Conservation (phyloP, 2,329 filamentous ascomycete species). For the Aphanocladium album region DNA sequence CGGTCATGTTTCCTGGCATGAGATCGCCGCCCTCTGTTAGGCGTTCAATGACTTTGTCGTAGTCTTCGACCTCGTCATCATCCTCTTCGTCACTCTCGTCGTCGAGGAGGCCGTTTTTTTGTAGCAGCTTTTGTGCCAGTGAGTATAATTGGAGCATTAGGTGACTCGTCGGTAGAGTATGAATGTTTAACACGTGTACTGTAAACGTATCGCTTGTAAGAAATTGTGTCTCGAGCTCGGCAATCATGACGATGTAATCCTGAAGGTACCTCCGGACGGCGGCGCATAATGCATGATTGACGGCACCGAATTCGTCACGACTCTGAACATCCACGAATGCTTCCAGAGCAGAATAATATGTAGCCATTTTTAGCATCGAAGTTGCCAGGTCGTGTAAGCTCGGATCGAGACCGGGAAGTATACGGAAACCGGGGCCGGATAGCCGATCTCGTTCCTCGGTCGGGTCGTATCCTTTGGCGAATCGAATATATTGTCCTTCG, state of each 20-base stretch:
- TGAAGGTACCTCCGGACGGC: conserved; percentile 86
- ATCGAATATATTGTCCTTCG: conserved; percentile 95
- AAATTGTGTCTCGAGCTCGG: conserved; percentile 89
- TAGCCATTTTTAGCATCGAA: conserved; percentile 91
- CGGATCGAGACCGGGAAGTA: conserved; percentile 80
- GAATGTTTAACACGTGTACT: conserved; percentile 85
- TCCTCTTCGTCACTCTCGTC: conserved; percentile 68
- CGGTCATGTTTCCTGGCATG: conserved; percentile 69
- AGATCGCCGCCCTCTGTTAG: conserved; percentile 82
- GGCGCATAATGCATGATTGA: conserved; percentile 95
- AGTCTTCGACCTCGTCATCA: conserved; percentile 72
- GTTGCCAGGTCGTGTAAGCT: conserved; percentile 81
- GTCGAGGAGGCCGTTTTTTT: conserved; percentile 81
- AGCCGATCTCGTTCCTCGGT: conserved; percentile 80
- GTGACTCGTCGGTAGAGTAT: conserved; percentile 83
- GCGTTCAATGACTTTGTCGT: conserved; percentile 89
- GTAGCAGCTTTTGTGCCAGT: conserved; percentile 80
- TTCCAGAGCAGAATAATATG: conserved; percentile 86
- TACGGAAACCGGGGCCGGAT: conserved; percentile 73
- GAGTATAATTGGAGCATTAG: conserved; percentile 89
- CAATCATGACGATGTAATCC: conserved; percentile 88
- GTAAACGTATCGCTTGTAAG: conserved; percentile 87
- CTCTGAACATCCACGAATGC: conserved; percentile 94
- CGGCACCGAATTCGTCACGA: conserved; percentile 84
- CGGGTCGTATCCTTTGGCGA: conserved; percentile 76